Evolutionary conservation across 805 yeast species (phyloP).

Genomic region (Kuraishia floccosa): DNA sequence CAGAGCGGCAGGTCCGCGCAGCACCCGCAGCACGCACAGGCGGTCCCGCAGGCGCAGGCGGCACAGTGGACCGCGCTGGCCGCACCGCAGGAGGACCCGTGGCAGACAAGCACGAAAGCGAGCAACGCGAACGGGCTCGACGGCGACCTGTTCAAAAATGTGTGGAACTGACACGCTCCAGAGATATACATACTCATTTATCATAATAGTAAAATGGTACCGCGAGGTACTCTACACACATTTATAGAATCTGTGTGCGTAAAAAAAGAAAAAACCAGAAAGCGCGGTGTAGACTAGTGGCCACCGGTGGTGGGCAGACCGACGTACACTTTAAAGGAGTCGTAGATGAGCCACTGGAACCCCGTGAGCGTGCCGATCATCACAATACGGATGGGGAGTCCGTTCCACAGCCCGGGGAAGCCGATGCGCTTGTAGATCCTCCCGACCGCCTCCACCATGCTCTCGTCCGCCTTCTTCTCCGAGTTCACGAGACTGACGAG

Average conservation of each 20-base stretch:
- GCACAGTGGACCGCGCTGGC: constrained; percentile 3
- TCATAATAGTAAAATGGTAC: no score
- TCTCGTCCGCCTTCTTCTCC: constrained; percentile 54
- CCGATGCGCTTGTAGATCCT: constrained; percentile 81
- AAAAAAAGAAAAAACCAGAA: no score
- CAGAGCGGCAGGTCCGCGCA: constrained; percentile 27
- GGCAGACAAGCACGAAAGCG: neutral
- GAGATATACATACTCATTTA: no score
- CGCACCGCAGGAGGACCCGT: constrained; percentile 3
- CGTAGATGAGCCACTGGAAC: constrained; percentile 94
- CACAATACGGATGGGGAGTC: constrained; percentile 84
- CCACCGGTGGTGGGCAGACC: constrained; percentile 92
- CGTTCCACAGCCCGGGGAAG: constrained; percentile 88
- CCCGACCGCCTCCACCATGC: constrained; percentile 51
- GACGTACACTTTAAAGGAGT: constrained; percentile 86
- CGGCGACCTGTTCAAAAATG: constrained; percentile 60
- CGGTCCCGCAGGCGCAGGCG: constrained; percentile 6
- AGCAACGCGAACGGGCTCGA: constrained; percentile 22
- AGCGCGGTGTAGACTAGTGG: no score
- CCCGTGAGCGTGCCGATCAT: constrained; percentile 98
- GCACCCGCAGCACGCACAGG: constrained; percentile 7
- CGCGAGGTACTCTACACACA: no score
- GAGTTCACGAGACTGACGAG: constrained; percentile 90
- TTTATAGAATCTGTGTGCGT: no score
- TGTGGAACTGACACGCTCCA: constrained; percentile 43